phyloP scores from a whole-genome alignment of 257 asterid species.

The Fraxinus anomala region DNA sequence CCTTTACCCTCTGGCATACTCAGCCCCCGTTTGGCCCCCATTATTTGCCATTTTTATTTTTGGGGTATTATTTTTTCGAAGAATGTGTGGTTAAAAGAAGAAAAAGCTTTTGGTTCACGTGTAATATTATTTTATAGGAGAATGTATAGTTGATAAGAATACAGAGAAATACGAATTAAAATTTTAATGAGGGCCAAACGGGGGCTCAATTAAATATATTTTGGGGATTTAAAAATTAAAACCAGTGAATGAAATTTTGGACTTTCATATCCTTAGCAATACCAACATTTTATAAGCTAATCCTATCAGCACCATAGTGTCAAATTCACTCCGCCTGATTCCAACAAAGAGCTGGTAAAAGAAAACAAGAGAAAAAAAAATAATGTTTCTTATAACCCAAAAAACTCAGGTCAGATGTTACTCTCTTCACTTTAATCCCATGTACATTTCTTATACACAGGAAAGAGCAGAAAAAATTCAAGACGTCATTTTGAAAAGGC shows the following conservation, averaged over 20 bases:
- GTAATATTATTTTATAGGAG: too few relatives aligned
- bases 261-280: slow-evolving; percentile 8
- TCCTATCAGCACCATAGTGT: neutral
- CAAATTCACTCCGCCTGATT: neutral
- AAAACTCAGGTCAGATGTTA: neutral
- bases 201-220: too few relatives aligned
- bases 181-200: too few relatives aligned
- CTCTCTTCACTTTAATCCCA: neutral
- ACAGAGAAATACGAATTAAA: too few relatives aligned
- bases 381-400: neutral
- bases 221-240: neutral
- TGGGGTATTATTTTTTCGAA: too few relatives aligned
- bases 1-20: neutral
- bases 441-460: neutral
- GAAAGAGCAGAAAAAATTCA: neutral
- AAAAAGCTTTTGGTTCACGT: too few relatives aligned
- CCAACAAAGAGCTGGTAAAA: neutral
- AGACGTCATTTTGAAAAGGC: neutral
- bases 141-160: too few relatives aligned
- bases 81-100: too few relatives aligned
- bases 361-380: neutral
- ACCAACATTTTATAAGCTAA: neutral
- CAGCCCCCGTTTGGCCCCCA: too few relatives aligned
- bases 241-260: neutral
- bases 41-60: too few relatives aligned